These are phyloP conservation scores for Panaeolus cyanescens DNA, from an alignment of 768 basidiomycete genomes.

Conservation along the genomic window DNA sequence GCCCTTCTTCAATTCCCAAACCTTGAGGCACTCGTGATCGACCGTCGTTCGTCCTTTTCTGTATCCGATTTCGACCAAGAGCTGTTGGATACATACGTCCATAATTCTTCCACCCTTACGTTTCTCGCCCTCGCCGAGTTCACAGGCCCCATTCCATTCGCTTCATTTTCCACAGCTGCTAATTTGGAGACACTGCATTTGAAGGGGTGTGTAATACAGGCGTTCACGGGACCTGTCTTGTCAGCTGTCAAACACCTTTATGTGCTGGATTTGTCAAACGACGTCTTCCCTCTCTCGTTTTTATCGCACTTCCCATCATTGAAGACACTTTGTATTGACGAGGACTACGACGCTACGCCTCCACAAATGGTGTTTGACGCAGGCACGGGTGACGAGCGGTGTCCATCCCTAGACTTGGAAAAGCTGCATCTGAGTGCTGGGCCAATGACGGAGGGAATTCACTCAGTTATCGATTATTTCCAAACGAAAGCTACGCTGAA, in stretches of 20 bases:
- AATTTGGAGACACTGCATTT: not conserved
- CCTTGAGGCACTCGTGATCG: too few species aligned
- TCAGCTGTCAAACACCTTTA: not conserved
- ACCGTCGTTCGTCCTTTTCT: too few species aligned
- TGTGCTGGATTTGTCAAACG: not conserved
- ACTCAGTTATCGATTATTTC: not conserved
- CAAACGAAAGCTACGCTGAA: not conserved
- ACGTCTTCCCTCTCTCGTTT: not conserved
- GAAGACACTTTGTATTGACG: not conserved
- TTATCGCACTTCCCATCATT: not conserved
- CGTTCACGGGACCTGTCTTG: not conserved
- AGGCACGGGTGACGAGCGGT: not conserved
- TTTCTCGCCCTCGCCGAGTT: not conserved
- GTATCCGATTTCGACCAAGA: not conserved
- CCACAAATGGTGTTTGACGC: not conserved
- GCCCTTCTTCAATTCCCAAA: too few species aligned
- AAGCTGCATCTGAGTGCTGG: not conserved
- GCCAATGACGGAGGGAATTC: not conserved
- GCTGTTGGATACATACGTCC: not conserved
- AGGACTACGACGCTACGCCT: not conserved
- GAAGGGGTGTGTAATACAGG: not conserved
- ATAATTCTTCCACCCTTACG: not conserved
- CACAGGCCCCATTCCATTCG: not conserved
- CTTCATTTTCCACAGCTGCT: not conserved
- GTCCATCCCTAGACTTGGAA: not conserved